Evolutionary conservation across 495 filamentous ascomycete genomes (phyloP).

Genomic region (Clohesyomyces aquaticus): DNA sequence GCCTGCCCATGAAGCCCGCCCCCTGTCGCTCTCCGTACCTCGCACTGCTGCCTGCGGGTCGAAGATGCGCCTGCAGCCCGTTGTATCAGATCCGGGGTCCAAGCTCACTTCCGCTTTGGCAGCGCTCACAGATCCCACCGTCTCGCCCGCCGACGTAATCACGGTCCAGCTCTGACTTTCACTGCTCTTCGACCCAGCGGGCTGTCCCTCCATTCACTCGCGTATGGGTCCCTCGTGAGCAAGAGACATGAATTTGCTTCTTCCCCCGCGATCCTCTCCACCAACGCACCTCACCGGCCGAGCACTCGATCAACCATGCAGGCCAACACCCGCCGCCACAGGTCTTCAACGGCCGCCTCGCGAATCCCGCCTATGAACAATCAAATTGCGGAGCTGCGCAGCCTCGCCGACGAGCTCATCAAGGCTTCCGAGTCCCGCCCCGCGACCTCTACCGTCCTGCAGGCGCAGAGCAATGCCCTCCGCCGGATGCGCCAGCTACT

Average conservation of each 20-base stretch:
- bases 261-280: slow-evolving; percentile 12
- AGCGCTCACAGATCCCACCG: not conserved
- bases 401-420: slow-evolving; percentile 37
- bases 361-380: slow-evolving; percentile 38
- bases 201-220: not conserved
- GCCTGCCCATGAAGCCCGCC: not conserved
- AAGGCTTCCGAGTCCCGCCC: slow-evolving; percentile 18
- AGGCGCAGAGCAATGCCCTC: slow-evolving; percentile 41
- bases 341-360: slow-evolving; percentile 41
- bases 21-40: not conserved
- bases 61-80: not conserved
- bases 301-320: slow-evolving; percentile 31
- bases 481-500: slow-evolving; percentile 59
- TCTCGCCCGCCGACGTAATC: slow-evolving; percentile 2
- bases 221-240: not conserved
- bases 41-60: not conserved
- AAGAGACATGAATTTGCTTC: slow-evolving; percentile 27
- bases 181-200: not conserved
- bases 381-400: slow-evolving; percentile 40
- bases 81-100: not conserved
- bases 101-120: slow-evolving; percentile 7
- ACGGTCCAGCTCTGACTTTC: not conserved
- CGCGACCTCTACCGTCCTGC: slow-evolving; percentile 33
- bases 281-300: slow-evolving; percentile 23
- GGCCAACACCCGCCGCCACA: slow-evolving; percentile 32